Evolutionary conservation across 257 asterid species (phyloP).

Genomic region (Nicotiana obtusifolia): DNA sequence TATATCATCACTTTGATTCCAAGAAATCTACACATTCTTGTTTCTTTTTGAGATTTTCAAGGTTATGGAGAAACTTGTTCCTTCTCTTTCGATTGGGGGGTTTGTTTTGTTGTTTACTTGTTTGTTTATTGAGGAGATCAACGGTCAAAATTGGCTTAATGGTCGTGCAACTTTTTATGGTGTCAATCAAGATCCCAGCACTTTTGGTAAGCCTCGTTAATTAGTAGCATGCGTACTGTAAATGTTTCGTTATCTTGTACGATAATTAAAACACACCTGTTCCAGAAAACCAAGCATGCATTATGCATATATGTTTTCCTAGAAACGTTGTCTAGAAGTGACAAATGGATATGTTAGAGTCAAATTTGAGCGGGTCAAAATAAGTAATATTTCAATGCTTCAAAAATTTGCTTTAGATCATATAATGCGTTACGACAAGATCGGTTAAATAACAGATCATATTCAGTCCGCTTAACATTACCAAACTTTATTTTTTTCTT

Average conservation of each 20-base stretch:
- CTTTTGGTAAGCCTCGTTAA: slow-evolving; percentile 39
- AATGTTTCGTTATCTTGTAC: neutral
- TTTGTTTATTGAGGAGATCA: slow-evolving; percentile 23
- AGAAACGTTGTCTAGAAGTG: neutral
- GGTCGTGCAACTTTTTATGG: slow-evolving; percentile 69
- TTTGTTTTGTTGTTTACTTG: slow-evolving; percentile 13
- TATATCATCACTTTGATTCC: neutral
- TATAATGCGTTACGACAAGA: neutral
- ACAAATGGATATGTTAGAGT: too few species aligned
- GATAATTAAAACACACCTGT: neutral
- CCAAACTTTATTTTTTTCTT: too few species aligned
- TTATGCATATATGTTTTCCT: neutral
- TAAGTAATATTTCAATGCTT: too few species aligned
- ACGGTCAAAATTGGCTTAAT: slow-evolving; percentile 39
- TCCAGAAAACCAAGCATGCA: neutral
- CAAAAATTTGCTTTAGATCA: too few species aligned
- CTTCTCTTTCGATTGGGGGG: neutral
- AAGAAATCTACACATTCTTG: neutral
- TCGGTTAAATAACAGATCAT: neutral
- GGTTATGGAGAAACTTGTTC: neutral
- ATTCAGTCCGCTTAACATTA: neutral
- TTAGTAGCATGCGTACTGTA: neutral
- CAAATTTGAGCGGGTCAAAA: too few species aligned
- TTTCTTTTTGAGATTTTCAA: neutral
- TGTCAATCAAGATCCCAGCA: slow-evolving; percentile 49